Evolutionary conservation across 164 flowering plant genomes (phyloP).

Genomic region (Nymphaea colorata): DNA sequence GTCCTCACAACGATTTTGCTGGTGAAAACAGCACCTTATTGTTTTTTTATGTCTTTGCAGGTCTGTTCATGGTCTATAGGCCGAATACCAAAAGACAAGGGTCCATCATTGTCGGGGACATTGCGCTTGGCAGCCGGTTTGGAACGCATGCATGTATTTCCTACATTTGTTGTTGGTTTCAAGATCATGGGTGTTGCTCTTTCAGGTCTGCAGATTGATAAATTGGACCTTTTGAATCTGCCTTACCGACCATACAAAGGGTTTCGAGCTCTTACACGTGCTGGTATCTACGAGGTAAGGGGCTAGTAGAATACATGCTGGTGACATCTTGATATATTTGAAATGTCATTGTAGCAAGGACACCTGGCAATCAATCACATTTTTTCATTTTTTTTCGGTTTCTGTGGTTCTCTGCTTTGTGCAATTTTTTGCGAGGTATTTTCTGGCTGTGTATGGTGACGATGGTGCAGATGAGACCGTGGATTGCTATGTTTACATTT

Average conservation of each 20-base stretch:
- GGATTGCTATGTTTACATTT: too few relatives aligned
- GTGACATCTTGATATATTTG: too few relatives aligned
- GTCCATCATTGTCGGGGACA: constrained; percentile 85
- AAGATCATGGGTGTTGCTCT: constrained; percentile 90
- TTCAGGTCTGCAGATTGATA: constrained; percentile 77
- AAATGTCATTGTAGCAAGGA: too few relatives aligned
- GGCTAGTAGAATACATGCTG: constrained; percentile 19
- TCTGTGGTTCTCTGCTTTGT: too few relatives aligned
- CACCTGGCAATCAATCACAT: too few relatives aligned
- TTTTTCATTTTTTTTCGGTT: too few relatives aligned
- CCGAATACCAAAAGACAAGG: constrained; percentile 78
- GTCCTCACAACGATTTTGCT: too few relatives aligned
- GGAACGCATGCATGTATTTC: constrained; percentile 64
- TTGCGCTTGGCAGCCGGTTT: constrained; percentile 52
- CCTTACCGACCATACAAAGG: constrained; percentile 75
- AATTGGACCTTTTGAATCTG: constrained; percentile 51
- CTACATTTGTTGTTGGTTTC: constrained; percentile 70
- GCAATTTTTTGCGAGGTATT: too few relatives aligned
- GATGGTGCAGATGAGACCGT: too few relatives aligned
- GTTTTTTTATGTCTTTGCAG: constrained; percentile 28
- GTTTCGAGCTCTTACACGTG: constrained; percentile 72
- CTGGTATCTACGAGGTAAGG: constrained; percentile 77
- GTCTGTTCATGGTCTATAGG: constrained; percentile 85
- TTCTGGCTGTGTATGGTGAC: too few relatives aligned
- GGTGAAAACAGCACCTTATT: background rate